Evolutionary conservation across 2,329 filamentous ascomycete species (phyloP).

Genomic region (Botrytis byssoidea): DNA sequence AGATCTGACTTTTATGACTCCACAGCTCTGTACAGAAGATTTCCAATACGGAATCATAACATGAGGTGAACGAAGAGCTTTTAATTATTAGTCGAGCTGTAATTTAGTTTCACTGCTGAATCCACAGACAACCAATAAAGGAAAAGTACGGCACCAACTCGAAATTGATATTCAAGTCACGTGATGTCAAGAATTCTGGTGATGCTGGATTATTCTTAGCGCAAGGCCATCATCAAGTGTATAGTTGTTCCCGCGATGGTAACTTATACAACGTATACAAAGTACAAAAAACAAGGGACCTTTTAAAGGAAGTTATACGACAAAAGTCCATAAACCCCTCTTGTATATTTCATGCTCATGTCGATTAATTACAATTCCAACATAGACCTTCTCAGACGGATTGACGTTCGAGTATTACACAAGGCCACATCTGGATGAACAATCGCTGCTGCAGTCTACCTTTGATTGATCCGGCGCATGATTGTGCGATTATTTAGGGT

Average conservation of each 20-base stretch:
- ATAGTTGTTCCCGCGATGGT: not conserved
- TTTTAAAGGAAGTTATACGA: not conserved
- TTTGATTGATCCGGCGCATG: slow-evolving; percentile 37
- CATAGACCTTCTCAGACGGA: slow-evolving; percentile 17
- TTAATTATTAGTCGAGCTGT: not conserved
- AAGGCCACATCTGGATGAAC: slow-evolving; percentile 19
- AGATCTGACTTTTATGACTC: slow-evolving; percentile 6
- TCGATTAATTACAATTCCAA: slow-evolving; percentile 20
- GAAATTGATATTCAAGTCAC: not conserved
- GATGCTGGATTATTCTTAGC: slow-evolving; percentile 19
- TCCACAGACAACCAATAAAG: not conserved
- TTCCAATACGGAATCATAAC: not conserved
- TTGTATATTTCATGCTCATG: slow-evolving; percentile 26
- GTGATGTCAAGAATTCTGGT: not conserved
- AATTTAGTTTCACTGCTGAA: not conserved
- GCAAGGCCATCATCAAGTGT: slow-evolving; percentile 3
- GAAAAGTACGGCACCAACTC: not conserved
- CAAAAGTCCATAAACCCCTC: not conserved
- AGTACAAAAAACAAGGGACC: not conserved
- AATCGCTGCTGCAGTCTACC: not conserved
- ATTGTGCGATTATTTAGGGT: slow-evolving; percentile 43
- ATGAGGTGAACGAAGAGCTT: not conserved
- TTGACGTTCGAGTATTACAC: slow-evolving; percentile 8
- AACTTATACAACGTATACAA: not conserved
- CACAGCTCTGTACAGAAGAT: not conserved